These are phyloP conservation scores for Colletotrichum sp. DNA, from an alignment of 2,329 filamentous ascomycete species.

Conservation along the genomic window DNA sequence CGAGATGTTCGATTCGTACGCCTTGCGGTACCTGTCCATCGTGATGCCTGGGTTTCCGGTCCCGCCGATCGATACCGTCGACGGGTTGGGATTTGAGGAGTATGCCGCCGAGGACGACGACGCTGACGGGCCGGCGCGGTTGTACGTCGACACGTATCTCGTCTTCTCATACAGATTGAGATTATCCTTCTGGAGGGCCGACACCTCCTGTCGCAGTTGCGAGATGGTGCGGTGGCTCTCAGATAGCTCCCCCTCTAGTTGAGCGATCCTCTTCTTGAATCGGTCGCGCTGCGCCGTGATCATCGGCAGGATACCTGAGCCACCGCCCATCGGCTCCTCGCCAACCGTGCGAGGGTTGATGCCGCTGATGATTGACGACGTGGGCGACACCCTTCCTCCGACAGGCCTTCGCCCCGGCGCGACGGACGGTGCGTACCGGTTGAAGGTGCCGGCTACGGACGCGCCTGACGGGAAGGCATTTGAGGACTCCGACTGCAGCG, in stretches of 20 bases:
- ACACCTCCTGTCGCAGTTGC: conserved; percentile 86
- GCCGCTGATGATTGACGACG: conserved; percentile 98
- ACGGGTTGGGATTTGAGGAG: conserved; percentile 75
- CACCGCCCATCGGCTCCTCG: conserved; percentile 71
- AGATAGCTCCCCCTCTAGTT: conserved; percentile 89
- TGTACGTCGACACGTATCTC: conserved; percentile 93
- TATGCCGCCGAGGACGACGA: conserved; percentile 71
- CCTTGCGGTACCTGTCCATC: conserved; percentile 85
- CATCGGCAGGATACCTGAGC: conserved; percentile 94
- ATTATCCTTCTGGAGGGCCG: conserved; percentile 94
- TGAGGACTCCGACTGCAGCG: conserved; percentile 82
- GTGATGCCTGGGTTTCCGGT: conserved; percentile 65
- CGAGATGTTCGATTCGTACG: conserved; percentile 94
- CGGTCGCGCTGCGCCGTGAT: conserved; percentile 96
- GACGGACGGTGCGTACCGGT: conserved; percentile 72
- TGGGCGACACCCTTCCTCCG: conserved; percentile 79
- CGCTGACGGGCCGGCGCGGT: conserved; percentile 66
- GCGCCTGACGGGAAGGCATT: conserved; percentile 88
- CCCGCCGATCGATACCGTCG: conserved; percentile 67
- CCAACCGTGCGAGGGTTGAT: conserved; percentile 73
- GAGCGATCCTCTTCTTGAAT: conserved; percentile 93
- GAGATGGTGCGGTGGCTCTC: conserved; percentile 84
- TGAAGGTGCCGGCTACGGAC: conserved; percentile 93
- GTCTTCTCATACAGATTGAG: conserved; percentile 97
- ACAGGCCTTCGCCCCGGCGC: conserved; percentile 68